Evolutionary conservation across 2,329 filamentous ascomycete genomes (phyloP), one percentile per base, ranked within the genome.

Genomic region (Fusarium fracticaudum): DNA sequence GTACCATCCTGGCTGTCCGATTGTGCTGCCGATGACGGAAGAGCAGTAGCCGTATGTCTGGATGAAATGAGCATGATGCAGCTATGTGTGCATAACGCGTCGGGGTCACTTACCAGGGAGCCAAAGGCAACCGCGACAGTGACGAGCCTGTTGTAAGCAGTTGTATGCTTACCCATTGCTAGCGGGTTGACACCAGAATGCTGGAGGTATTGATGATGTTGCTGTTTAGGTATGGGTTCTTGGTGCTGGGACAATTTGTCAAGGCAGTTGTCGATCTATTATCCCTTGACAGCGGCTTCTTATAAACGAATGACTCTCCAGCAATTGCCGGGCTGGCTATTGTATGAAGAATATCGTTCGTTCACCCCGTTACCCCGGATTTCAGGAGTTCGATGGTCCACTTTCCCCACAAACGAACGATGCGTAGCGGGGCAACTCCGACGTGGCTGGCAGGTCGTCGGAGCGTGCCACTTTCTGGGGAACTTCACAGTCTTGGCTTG

Each of bases 1-100:
- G 74, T 86, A 88, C 85, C 85, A 88, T 72, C 86, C 86, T 15
- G 86, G 85, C 71, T 88, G 86, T 22, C 86, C 86, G 67, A 88
- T 87, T 31, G 86, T 88, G 67, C 84, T 86, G 40, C 83, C 81
- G 41, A 88, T 87, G 31, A 87, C 83, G 6, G 86, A 86, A 12
- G 86, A 81, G 62, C 83, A 84, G 72, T 87, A 88, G 29, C 86
- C 86, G 69, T 87, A 88, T 9, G 86, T 87, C 85, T 86, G 59
- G 31, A 24, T 17, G 12, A 7, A 4, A 20, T 54, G 1, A 67
- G 65, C 11, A 40, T 24, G 6, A n/a, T 26, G 8, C 1, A 44
- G 1, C 13, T 14, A 1, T 4, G 3, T 6, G 1, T 8, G 5
- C 5, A 31, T 3, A 8, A 2, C 7, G 41, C 3, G 4, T 11